These are phyloP conservation scores for Sideroxylon spinosum DNA, from an alignment of 179 eudicot genomes.

Conservation along the genomic window DNA sequence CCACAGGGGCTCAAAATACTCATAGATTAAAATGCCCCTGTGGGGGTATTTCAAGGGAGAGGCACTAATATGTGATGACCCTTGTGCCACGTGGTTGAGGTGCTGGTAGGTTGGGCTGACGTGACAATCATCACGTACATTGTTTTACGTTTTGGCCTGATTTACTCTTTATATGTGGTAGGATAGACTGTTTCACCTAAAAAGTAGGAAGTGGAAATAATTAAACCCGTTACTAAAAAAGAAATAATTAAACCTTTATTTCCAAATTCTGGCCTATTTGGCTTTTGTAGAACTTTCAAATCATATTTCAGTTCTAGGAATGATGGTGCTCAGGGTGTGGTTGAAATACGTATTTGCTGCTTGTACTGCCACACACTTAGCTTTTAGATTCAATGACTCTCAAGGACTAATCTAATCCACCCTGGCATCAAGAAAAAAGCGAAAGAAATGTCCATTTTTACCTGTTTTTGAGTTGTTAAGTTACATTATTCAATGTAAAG, in stretches of 20 bases:
- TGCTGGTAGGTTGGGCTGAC: too few relatives aligned
- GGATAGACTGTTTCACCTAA: not conserved
- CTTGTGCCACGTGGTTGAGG: too few relatives aligned
- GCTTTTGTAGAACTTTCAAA: not conserved
- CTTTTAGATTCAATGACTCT: not conserved
- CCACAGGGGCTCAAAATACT: too few relatives aligned
- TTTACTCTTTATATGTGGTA: not conserved
- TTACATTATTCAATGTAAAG: not conserved
- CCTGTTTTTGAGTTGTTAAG: not conserved
- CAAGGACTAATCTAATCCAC: not conserved
- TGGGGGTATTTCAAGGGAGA: too few relatives aligned
- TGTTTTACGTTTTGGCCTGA: not conserved
- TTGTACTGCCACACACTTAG: not conserved
- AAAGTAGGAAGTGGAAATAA: not conserved
- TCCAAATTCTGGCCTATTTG: not conserved
- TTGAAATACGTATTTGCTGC: not conserved
- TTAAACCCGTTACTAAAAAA: too few relatives aligned
- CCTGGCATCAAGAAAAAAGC: not conserved
- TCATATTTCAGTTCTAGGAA: not conserved
- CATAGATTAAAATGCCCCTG: too few relatives aligned
- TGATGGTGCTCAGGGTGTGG: not conserved
- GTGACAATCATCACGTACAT: too few relatives aligned
- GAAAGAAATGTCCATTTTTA: not conserved
- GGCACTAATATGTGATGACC: too few relatives aligned
- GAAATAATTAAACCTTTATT: too few relatives aligned